Percentiles rank a stretch among this genome's conserved stretches.
These are phyloP conservation scores for Candida maesae DNA, from an alignment of 805 yeast species.

Conservation along the genomic window DNA sequence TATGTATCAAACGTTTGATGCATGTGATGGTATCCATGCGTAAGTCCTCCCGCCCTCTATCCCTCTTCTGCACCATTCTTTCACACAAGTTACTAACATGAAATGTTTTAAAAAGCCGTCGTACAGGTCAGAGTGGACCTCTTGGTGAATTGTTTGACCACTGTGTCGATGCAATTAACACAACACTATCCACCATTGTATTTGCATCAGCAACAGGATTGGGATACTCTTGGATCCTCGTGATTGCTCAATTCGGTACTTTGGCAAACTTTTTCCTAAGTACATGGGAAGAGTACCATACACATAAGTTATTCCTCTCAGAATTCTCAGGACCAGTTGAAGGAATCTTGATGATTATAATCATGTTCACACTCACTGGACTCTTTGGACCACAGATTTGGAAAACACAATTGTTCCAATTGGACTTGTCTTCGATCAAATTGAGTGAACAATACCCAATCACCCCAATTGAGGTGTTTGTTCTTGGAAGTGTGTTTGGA, in stretches of 20 bases:
- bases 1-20: conserved; percentile 92
- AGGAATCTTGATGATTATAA: conserved; percentile 68
- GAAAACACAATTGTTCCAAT: conserved; percentile 41
- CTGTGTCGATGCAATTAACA: conserved; percentile 71
- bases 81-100: background rate
- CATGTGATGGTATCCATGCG: conserved; percentile 95
- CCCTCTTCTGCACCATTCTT: conserved; percentile 5
- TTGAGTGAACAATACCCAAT: conserved; percentile 27
- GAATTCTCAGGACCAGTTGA: conserved; percentile 93
- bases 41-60: background rate
- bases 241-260: conserved; percentile 67
- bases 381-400: conserved; percentile 66
- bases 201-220: conserved; percentile 74
- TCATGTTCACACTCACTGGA: conserved; percentile 59
- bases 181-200: conserved; percentile 72
- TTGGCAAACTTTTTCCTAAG: conserved; percentile 80
- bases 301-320: conserved; percentile 74
- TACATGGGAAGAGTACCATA: conserved; percentile 95
- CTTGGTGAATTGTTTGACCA: conserved; percentile 94
- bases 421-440: conserved; percentile 25
- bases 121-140: conserved; percentile 94
- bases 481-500: conserved; percentile 49
- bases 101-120: conserved; percentile 40
- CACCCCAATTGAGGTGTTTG: conserved; percentile 40
- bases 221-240: conserved; percentile 61